phyloP scores from a whole-genome alignment of 2,329 filamentous ascomycete genomes.

The Microsporum canis region DNA sequence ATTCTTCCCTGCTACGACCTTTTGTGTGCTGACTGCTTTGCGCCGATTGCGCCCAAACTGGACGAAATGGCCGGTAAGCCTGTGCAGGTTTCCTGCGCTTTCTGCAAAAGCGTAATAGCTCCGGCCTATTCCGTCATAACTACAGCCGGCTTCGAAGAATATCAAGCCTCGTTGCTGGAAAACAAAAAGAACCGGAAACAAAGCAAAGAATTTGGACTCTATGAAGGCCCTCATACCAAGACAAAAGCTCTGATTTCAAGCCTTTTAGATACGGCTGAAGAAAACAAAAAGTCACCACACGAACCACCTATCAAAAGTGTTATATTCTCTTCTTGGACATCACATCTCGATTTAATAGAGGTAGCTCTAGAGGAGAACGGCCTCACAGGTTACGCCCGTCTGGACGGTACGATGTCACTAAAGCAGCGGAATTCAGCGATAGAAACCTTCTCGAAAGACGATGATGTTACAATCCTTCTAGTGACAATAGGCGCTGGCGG shows the following conservation, averaged over 20 bases:
- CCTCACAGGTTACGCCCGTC: constrained; percentile 55
- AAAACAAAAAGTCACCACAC: constrained; percentile 38
- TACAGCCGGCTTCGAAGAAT: constrained; percentile 42
- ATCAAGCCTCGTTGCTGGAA: constrained; percentile 46
- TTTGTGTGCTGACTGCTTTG: constrained; percentile 64
- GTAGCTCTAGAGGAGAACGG: constrained; percentile 54
- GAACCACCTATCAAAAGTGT: constrained; percentile 81
- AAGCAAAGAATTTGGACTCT: constrained; percentile 53
- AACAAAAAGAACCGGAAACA: constrained; percentile 37
- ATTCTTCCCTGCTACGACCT: constrained; percentile 85
- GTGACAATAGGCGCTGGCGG: constrained; percentile 90
- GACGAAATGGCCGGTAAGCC: constrained; percentile 35
- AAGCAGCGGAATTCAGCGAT: constrained; percentile 62
- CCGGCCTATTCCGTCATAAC: constrained; percentile 58
- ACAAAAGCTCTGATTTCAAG: constrained; percentile 71
- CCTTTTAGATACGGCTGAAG: constrained; percentile 52
- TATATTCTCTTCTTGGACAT: constrained; percentile 93
- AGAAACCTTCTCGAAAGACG: constrained; percentile 63
- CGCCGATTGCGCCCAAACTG: constrained; percentile 46
- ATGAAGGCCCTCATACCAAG: constrained; percentile 83
- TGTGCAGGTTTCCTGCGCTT: constrained; percentile 45
- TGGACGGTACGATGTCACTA: constrained; percentile 83
- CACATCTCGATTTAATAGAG: constrained; percentile 84
- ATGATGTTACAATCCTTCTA: constrained; percentile 63
- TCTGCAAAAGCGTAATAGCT: constrained; percentile 55